phyloP scores from a whole-genome alignment of 2,329 filamentous ascomycete species.

The Cytospora piceicola region DNA sequence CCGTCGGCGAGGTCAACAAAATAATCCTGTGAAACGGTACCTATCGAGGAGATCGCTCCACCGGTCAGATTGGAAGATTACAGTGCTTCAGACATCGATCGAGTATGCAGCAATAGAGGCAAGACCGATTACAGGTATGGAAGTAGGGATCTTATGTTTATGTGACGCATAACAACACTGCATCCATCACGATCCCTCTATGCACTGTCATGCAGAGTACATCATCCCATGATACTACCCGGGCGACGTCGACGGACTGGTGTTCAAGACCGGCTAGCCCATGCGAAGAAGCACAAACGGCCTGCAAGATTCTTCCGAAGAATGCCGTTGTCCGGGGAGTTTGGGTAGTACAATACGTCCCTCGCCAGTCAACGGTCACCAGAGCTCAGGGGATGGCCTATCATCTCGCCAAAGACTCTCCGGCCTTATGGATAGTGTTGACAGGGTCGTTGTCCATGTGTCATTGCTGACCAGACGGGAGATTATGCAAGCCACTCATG shows the following conservation, averaged over 20 bases:
- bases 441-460: not conserved
- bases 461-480: not conserved
- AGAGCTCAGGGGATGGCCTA: not conserved
- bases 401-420: not conserved
- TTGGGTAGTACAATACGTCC: constrained; percentile 2
- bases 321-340: constrained; percentile 7
- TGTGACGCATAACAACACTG: not conserved
- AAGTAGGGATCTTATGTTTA: not conserved
- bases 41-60: not conserved
- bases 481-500: not conserved
- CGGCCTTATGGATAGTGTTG: not conserved
- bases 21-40: too few relatives aligned
- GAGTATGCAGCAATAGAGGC: not conserved
- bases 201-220: not conserved
- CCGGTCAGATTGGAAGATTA: not conserved
- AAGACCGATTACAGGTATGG: not conserved
- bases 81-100: not conserved
- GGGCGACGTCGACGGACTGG: not conserved
- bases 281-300: constrained; percentile 1
- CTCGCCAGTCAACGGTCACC: constrained; percentile 1
- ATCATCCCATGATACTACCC: not conserved
- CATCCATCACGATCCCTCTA: not conserved
- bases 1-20: not conserved
- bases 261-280: not conserved
- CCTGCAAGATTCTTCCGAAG: constrained; percentile 4